phyloP scores from a whole-genome alignment of 305 asterid genomes.

The Andrographis paniculata region DNA sequence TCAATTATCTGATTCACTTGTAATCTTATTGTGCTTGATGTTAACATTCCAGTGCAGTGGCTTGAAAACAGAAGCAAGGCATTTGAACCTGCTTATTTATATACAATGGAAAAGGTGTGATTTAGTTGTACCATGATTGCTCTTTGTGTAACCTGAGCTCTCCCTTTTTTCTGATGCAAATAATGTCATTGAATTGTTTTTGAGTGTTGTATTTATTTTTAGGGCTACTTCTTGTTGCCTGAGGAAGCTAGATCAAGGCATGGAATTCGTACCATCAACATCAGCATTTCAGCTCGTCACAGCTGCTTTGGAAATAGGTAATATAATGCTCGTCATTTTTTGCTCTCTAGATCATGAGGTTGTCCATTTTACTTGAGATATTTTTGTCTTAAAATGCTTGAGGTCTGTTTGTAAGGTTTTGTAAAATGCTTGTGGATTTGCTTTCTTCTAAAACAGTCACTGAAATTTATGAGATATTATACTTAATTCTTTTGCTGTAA shows the following conservation, averaged over 20 bases:
- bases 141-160: constrained; percentile 15
- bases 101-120: constrained; percentile 82
- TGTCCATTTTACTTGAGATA: constrained; percentile 3
- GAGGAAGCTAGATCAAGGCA: constrained; percentile 85
- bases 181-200: constrained; percentile 14
- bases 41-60: constrained; percentile 74
- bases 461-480: constrained; percentile 1
- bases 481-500: constrained; percentile 1
- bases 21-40: constrained; percentile 30
- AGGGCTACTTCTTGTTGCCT: constrained; percentile 93
- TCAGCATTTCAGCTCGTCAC: constrained; percentile 83
- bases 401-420: constrained; percentile 5
- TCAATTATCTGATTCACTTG: constrained; percentile 10
- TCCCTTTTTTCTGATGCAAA: constrained; percentile 8
- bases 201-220: constrained; percentile 15
- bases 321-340: constrained; percentile 19
- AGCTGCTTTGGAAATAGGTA: constrained; percentile 96
- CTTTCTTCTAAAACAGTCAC: constrained; percentile 1
- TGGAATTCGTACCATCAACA: constrained; percentile 56
- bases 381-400: constrained; percentile 3
- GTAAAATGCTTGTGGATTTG: constrained; percentile 3
- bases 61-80: constrained; percentile 88
- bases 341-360: constrained; percentile 16
- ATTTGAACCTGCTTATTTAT: constrained; percentile 79
- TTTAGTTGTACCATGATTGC: constrained; percentile 13